These are phyloP conservation scores for Ophiocordyceps camponoti-saundersi DNA, from an alignment of 2,329 filamentous ascomycete species.

Conservation along the genomic window DNA sequence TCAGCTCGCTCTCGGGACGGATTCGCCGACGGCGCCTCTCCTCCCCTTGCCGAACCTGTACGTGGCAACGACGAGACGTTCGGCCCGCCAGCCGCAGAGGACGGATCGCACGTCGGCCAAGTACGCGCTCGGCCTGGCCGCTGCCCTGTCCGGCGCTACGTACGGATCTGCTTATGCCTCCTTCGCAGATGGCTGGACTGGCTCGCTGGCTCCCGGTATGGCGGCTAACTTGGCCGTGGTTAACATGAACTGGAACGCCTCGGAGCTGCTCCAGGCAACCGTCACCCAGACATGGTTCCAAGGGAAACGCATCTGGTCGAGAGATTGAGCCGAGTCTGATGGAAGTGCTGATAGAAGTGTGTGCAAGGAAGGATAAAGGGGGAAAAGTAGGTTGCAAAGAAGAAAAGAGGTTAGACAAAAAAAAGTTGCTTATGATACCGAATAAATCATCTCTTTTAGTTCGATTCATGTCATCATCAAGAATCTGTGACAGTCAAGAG, in stretches of 20 bases:
- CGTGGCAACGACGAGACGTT: constrained; percentile 38
- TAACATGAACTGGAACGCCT: constrained; percentile 30
- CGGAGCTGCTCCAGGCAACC: constrained; percentile 25
- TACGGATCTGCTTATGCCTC: constrained; percentile 38
- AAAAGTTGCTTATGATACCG: no score
- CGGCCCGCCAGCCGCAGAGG: constrained; percentile 27
- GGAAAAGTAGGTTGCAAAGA: no score
- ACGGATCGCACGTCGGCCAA: constrained; percentile 25
- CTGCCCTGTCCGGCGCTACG: constrained; percentile 37
- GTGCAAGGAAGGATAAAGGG: no score
- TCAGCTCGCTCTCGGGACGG: constrained; percentile 37
- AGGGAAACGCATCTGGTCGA: constrained; percentile 21
- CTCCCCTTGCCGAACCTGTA: constrained; percentile 38
- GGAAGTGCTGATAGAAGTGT: no score
- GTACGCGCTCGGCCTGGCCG: constrained; percentile 31
- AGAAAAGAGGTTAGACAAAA: no score
- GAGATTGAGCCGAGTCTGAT: no score
- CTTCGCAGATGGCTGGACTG: constrained; percentile 37
- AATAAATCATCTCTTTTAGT: no score
- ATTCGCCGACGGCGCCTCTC: constrained; percentile 42
- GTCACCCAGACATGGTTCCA: constrained; percentile 37
- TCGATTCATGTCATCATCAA: no score
- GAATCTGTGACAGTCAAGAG: no score
- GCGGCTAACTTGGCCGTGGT: constrained; percentile 39
- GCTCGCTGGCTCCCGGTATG: constrained; percentile 32